Base-by-base conservation (phyloP, 2,329 filamentous ascomycete species). In the Penicillium fuscoglaucum region DNA sequence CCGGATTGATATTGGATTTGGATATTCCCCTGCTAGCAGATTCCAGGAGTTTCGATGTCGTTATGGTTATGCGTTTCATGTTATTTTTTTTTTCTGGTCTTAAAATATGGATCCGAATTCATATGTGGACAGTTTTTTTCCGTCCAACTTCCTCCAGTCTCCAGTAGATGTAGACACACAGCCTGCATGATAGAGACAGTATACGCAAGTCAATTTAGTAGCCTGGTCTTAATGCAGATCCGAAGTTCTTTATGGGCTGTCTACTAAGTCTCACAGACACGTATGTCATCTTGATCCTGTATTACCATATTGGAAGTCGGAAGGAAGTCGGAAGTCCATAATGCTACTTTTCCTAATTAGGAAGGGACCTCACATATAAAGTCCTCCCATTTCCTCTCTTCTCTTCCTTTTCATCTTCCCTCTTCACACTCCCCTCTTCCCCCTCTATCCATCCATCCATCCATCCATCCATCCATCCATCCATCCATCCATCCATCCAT, bases 41-140 rank as follows among this genome's bases (percentile, higher is more conserved):
- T 33, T 44, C 41, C 21, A 54, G 50, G 44, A 58, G 55, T 54
- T 55, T 54, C 48, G 24, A 57, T 39, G 54, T 57, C 40, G 55
- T 58, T 58, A 58, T 54, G 55, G 43, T 54, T 48, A 58, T 57
- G 55, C 40, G 43, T 44, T 52, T 52, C 54, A 57, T 57, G 49
- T 52, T 51, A 52, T 57, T 53, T 50, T 21, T 12, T 12, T 31
- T 31, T 9, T 13, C 39, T 35, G 40, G 29, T 46, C 51, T 47
- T 24, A 47, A 46, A 37, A 26, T 47, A 37, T 53, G 29, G 51
- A 47, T 21, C 24, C n/a, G 29, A 39, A 57, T 52, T 31, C 31
- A 52, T 45, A 8, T 33, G 17, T 46, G 51, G 31, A 53, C 24
- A 35, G 17, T 13, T 37, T 46, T 26, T 21, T n/a, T 31, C 24